Conservation (phyloP, 352 stramenopile genomes). For the Achlya hypogyna region DNA sequence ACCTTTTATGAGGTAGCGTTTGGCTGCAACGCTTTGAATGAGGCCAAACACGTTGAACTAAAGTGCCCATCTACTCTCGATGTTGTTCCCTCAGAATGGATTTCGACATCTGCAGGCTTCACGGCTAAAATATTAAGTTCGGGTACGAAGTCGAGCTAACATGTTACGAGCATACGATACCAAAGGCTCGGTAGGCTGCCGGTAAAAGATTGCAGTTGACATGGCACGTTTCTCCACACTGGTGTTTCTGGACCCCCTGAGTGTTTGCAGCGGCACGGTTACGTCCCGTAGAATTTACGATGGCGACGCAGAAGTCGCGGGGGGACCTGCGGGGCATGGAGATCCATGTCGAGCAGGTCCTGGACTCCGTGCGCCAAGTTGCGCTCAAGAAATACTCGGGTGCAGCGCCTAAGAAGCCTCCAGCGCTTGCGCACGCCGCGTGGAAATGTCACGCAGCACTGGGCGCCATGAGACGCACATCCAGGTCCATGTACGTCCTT, state of each 20-base stretch:
- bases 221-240: neutral
- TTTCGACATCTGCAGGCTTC: too few relatives aligned
- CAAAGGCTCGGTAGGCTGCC: too few relatives aligned
- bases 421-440: neutral
- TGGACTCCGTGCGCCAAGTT: conserved; percentile 10
- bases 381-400: neutral
- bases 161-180: too few relatives aligned
- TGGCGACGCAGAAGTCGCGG: neutral
- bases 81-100: too few relatives aligned
- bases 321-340: conserved; percentile 7
- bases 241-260: neutral
- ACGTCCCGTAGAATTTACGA: neutral
- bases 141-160: too few relatives aligned
- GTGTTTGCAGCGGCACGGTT: too few relatives aligned
- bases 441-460: conserved; percentile 16
- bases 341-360: conserved; percentile 2
- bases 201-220: too few relatives aligned
- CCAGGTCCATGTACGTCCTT: neutral
- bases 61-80: too few relatives aligned
- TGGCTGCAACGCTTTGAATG: too few relatives aligned
- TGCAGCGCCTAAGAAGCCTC: neutral
- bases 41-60: too few relatives aligned
- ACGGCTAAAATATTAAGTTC: too few relatives aligned
- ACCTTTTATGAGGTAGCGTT: too few relatives aligned
- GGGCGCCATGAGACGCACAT: neutral